These are phyloP conservation scores for Rosa rugosa DNA, from an alignment of 306 rosid species.

Conservation along the genomic window DNA sequence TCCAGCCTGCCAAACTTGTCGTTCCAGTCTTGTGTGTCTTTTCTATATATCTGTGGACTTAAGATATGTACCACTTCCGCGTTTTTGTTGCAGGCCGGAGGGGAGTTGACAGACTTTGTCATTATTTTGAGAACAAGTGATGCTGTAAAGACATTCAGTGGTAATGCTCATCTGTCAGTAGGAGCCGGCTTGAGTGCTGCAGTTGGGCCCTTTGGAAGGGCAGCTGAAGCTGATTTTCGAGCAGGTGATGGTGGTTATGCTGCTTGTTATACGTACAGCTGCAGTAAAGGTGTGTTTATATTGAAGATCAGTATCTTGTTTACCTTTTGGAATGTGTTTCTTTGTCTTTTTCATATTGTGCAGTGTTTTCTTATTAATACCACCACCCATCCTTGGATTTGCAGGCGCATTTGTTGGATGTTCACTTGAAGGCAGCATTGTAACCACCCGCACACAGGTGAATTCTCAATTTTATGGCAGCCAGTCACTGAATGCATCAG, in stretches of 20 bases:
- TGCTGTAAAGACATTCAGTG: slow-evolving; percentile 81
- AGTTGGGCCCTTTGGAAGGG: slow-evolving; percentile 79
- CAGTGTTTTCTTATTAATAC: not conserved
- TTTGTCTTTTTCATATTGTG: not conserved
- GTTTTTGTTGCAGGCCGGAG: slow-evolving; percentile 65
- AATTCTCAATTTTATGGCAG: slow-evolving; percentile 82
- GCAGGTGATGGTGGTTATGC: slow-evolving; percentile 97
- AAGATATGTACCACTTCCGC: not conserved
- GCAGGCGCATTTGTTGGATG: slow-evolving; percentile 98
- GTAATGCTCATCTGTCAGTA: slow-evolving; percentile 72
- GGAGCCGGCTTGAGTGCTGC: slow-evolving; percentile 99
- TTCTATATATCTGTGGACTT: slow-evolving; percentile 15
- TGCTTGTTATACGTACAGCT: slow-evolving; percentile 93
- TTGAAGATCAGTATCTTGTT: not conserved
- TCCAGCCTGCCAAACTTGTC: not conserved
- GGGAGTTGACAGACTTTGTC: slow-evolving; percentile 89
- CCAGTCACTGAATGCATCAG: slow-evolving; percentile 68
- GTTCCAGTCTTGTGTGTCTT: slow-evolving; percentile 6
- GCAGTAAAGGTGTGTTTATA: slow-evolving; percentile 77
- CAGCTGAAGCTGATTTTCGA: slow-evolving; percentile 87
- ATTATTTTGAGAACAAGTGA: slow-evolving; percentile 80
- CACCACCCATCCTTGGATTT: slow-evolving; percentile 16
- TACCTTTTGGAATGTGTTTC: not conserved
- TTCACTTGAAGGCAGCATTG: slow-evolving; percentile 87
- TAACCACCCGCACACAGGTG: slow-evolving; percentile 60